Conservation (phyloP, 2,329 filamentous ascomycete genomes). For the Apiospora marii region DNA sequence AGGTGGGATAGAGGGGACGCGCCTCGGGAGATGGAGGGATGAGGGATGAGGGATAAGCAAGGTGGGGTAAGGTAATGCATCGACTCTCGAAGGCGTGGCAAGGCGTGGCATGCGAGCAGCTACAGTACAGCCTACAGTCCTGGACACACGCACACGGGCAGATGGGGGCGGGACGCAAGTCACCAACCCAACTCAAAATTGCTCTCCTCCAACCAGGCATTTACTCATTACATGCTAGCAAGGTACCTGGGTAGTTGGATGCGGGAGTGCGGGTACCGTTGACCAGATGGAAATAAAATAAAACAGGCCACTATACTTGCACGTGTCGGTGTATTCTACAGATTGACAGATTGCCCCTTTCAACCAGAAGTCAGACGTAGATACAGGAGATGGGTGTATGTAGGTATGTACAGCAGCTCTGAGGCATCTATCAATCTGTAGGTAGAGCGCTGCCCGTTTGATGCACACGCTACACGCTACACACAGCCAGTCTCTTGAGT, state of each 20-base stretch:
- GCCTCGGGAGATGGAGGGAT: background rate
- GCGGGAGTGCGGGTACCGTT: no score
- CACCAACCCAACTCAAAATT: background rate
- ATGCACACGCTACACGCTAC: background rate
- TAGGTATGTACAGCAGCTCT: no score
- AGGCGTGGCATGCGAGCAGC: background rate
- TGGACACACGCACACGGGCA: background rate
- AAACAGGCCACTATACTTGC: background rate
- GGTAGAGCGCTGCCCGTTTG: background rate
- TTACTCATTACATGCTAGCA: background rate
- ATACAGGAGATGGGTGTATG: background rate
- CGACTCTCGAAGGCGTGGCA: background rate
- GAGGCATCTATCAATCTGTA: background rate
- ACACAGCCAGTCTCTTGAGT: background rate
- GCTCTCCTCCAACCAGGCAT: background rate
- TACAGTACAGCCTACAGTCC: background rate
- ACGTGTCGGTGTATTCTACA: background rate
- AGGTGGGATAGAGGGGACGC: background rate
- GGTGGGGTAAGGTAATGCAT: conserved; percentile 16
- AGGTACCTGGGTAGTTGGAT: background rate
- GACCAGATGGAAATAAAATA: background rate
- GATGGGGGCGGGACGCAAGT: conserved; percentile 7
- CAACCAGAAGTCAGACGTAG: background rate
- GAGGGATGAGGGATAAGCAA: conserved; percentile 19
- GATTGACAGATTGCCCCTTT: background rate